A percentile compares a stretch with the other conserved stretches of the same genome.
Conservation (phyloP, 306 rosid species). For the Quercus suber region DNA sequence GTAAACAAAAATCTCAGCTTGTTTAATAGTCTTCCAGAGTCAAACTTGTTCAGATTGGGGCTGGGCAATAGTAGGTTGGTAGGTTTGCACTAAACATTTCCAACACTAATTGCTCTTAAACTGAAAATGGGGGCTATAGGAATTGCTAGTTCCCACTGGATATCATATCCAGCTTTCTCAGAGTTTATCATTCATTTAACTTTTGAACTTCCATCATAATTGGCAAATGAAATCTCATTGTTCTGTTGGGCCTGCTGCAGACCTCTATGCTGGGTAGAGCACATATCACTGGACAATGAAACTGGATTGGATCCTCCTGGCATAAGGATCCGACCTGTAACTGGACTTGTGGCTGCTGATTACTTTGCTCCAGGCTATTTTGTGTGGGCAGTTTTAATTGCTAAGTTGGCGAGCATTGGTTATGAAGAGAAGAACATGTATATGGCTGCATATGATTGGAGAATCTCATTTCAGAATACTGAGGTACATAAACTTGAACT, state of each 20-base stretch:
- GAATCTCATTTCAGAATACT: conserved; percentile 81
- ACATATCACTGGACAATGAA: conserved; percentile 86
- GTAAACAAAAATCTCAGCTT: not conserved
- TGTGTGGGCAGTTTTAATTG: conserved; percentile 86
- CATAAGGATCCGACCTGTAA: conserved; percentile 72
- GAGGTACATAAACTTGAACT: conserved; percentile 43
- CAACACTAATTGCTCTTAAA: not conserved
- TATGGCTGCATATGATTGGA: conserved; percentile 95
- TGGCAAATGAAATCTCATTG: not conserved
- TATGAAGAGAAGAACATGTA: conserved; percentile 85
- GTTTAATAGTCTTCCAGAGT: not conserved
- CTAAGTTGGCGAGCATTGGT: conserved; percentile 81
- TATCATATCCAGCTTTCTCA: not conserved
- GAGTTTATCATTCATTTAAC: conserved; percentile 1
- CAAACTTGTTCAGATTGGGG: not conserved
- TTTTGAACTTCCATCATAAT: conserved; percentile 12
- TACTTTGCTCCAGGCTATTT: conserved; percentile 86
- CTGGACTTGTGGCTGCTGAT: conserved; percentile 91
- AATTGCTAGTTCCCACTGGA: not conserved
- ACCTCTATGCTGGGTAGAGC: conserved; percentile 86
- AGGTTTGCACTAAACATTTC: not conserved
- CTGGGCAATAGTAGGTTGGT: not conserved
- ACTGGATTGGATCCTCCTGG: conserved; percentile 81
- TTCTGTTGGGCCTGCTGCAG: conserved; percentile 36
- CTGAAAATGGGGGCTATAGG: not conserved